phyloP scores from a whole-genome alignment of 2,329 filamentous ascomycete species.

The Passalora sequoiae region DNA sequence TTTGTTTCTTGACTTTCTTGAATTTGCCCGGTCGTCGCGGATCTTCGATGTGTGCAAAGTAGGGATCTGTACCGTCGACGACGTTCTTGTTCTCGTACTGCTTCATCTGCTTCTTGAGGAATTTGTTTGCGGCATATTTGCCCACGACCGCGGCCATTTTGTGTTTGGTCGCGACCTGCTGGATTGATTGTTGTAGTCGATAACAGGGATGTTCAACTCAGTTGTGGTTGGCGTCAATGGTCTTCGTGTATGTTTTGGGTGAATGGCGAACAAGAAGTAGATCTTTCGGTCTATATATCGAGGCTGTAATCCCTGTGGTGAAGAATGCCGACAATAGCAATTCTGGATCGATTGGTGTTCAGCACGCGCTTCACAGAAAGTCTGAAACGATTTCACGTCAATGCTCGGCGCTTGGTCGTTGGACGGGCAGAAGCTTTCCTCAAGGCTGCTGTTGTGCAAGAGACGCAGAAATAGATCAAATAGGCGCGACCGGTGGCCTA shows the following conservation, averaged over 20 bases:
- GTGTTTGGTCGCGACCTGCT: background rate
- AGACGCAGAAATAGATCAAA: too few relatives aligned
- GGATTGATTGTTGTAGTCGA: background rate
- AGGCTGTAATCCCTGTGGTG: slow-evolving; percentile 3
- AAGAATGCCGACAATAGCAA: slow-evolving; percentile 18
- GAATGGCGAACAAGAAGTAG: too few relatives aligned
- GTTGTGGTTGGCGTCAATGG: too few relatives aligned
- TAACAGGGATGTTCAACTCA: too few relatives aligned
- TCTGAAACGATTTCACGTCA: too few relatives aligned
- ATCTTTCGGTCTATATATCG: slow-evolving; percentile 8
- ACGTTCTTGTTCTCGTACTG: slow-evolving; percentile 44
- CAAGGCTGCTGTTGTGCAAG: too few relatives aligned
- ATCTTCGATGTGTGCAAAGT: slow-evolving; percentile 76
- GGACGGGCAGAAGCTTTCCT: too few relatives aligned
- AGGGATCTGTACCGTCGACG: slow-evolving; percentile 62
- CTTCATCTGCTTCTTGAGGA: slow-evolving; percentile 44
- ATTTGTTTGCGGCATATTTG: slow-evolving; percentile 48
- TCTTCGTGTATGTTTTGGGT: too few relatives aligned
- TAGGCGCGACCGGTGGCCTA: too few relatives aligned
- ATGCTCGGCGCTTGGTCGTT: too few relatives aligned
- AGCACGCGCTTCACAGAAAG: too few relatives aligned
- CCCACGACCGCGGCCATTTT: slow-evolving; percentile 44
- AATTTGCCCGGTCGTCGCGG: slow-evolving; percentile 66
- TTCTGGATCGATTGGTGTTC: slow-evolving; percentile 16
- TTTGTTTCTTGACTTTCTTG: slow-evolving; percentile 79